Base-by-base conservation (phyloP, 345 rosid species). In the Salix dunnii region DNA sequence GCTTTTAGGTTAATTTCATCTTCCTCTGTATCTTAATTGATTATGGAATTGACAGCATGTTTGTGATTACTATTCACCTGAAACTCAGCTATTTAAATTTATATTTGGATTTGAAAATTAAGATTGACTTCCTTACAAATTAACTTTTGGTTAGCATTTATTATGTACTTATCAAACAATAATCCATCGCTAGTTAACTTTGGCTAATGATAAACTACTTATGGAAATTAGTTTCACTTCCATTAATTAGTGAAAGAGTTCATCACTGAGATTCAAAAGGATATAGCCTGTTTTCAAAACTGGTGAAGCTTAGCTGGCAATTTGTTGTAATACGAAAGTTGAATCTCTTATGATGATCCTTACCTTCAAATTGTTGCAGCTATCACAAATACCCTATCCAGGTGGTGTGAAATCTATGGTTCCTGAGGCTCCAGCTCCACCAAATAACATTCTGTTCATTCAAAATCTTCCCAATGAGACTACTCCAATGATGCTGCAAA, bases 401-500 rank as follows among this genome's bases (percentile, higher is more conserved):
- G 96, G 94, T 14, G 92, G 87, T 74, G 85, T 84, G 38, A 92
- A 89, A 82, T 80, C 87, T 66, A 77, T 77, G 75, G 84, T 85
- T 55, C 99, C 97, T 0, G 99, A 96, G 83, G 94, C 88, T 67
- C 96, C 97, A 4, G 96, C 98, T 51, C 97, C 95, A 5, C 98
- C 98, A 62, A 93, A 96, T 81, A 96, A 68, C 90, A 96, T 96
- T 35, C 90, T 96, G 70, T 96, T 96, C 73, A 88, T 96, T 73
- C 99, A 96, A 78, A 94, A 93, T 83, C 92, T 96, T 78, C 94
- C 99, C 11, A 90, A 89, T 55, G 98, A 93, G 65, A 87, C 96
- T 1, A 87, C 97, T 27, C 88, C 98, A 1, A 86, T 91, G 94
- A 82, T 85, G 89, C 82, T 96, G 77, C 98, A 96, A 84, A 86